Base-by-base conservation (phyloP, 2,329 filamentous ascomycete genomes). In the Sarocladium brachiariae region DNA sequence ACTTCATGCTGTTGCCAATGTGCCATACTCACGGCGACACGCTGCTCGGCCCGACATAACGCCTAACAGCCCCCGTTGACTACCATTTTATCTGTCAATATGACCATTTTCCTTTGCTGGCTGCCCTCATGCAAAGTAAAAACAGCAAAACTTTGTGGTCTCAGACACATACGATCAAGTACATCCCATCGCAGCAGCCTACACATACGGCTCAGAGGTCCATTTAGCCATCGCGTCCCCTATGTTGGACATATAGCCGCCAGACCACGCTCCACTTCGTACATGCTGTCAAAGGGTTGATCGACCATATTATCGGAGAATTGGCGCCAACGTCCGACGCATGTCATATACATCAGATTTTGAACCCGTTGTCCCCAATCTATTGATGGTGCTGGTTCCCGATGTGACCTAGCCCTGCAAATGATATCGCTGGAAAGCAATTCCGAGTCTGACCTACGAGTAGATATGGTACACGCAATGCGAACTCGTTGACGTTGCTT, bases 11-110 rank as follows among this genome's bases (percentile, higher is more conserved):
- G 39, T 11, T 43, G 39, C 21, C 10, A 16, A 25, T 25, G 39
- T 19, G 16, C 23, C 21, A 10, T 11, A 43, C 27, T 10, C 39
- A 43, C 39, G 39, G 23, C 39, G 39, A 23, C 39, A 19, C 39
- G 39, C 19, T n/a, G 39, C 39, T 43, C 39, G 39, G 39, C 39
- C 39, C 39, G 39, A 43, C 39, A 43, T 25, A 43, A 43, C 39
- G 39, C 39, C 39, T 11, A 9, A 5, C 16, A 23, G 39, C 39
- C 21, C 10, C 4, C 27, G 39, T 25, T n/a, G 14, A 19, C n/a
- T n/a, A n/a, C n/a, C n/a, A n/a, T n/a, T n/a, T n/a, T n/a, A n/a
- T n/a, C n/a, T n/a, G n/a, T n/a, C n/a, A n/a, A n/a, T n/a, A n/a
- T n/a, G n/a, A n/a, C n/a, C n/a, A n/a, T n/a, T n/a, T n/a, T n/a